Evolutionary conservation across 2,329 filamentous ascomycete genomes (phyloP), one percentile per base, ranked within the genome.

Genomic region (Zarea fungicola): DNA sequence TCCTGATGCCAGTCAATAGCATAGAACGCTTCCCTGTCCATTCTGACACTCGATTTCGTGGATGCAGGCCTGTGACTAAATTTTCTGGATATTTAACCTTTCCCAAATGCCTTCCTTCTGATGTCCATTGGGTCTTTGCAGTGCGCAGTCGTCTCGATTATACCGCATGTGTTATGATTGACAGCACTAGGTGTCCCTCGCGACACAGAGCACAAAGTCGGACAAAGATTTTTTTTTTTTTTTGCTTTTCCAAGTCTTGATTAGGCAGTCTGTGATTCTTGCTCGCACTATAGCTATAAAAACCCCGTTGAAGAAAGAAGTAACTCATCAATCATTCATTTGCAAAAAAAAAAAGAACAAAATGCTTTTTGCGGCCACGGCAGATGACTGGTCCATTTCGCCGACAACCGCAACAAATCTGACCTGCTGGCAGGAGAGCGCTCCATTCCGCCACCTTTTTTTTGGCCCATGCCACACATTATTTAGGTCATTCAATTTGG

Each of bases 301-400:
- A 37, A 18, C 28, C 18, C 29, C 19, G 25, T 41, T 9, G 36
- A 41, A n/a, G 40, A 41, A 36, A 41, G 34, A 26, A 23, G 29
- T 42, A 18, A 25, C n/a, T 37, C 23, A 14, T 49, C 31, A 25
- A 36, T 41, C 22, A 42, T 31, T 42, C 31, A 19, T 29, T 13
- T 28, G 28, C 46, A 29, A 29, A 37, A 22, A 49, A 42, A 37
- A 37, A 5, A 22, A n/a, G n/a, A n/a, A n/a, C n/a, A 42, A 29
- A 37, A 49, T 37, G 39, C 31, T n/a, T 49, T 18, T 37, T 32
- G 46, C n/a, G 46, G 31, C 18, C 31, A 23, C 46, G 46, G 39
- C 46, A 49, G 37, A 50, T 50, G 48, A 50, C 48, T 50, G 48
- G 48, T 45, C 23, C 48, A 50, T 50, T 37, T 50, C 48, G 42